These are phyloP conservation scores for Geotrichum cucujoidarum DNA, from an alignment of 1,139 yeast genomes.

Conservation along the genomic window DNA sequence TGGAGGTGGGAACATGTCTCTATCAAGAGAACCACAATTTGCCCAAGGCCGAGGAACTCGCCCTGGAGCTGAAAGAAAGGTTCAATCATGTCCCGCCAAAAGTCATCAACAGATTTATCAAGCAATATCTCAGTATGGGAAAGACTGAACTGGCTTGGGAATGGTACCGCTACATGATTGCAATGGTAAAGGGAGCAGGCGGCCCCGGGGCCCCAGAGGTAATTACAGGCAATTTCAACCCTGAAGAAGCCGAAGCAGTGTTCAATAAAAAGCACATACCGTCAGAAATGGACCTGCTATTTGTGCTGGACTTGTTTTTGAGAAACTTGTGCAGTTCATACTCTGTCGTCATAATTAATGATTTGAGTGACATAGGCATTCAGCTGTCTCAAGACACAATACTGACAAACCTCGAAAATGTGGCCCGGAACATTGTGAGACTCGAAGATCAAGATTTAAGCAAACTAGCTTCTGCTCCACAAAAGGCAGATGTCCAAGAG, in stretches of 20 bases:
- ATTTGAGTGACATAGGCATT: slow-evolving; percentile 21
- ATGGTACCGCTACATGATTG: slow-evolving; percentile 26
- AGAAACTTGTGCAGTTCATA: slow-evolving; percentile 2
- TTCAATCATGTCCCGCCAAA: slow-evolving; percentile 28
- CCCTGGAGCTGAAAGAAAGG: slow-evolving; percentile 22
- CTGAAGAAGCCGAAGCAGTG: slow-evolving; percentile 22
- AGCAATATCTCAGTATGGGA: slow-evolving; percentile 23
- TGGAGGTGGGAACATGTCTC: slow-evolving; percentile 34
- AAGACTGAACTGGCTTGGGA: slow-evolving; percentile 20
- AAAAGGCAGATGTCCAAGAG: background rate
- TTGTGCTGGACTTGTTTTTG: slow-evolving; percentile 20
- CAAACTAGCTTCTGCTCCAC: background rate
- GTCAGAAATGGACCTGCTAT: slow-evolving; percentile 20
- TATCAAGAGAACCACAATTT: slow-evolving; percentile 29
- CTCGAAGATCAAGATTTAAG: slow-evolving; percentile 1
- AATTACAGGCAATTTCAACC: slow-evolving; percentile 19
- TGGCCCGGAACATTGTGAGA: slow-evolving; percentile 19
- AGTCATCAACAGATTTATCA: slow-evolving; percentile 26
- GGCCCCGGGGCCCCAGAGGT: slow-evolving; percentile 18
- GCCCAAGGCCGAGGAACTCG: slow-evolving; percentile 26
- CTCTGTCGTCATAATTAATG: slow-evolving; percentile 19
- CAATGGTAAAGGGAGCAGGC: slow-evolving; percentile 15
- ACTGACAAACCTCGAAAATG: slow-evolving; percentile 23
- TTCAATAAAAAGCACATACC: slow-evolving; percentile 22
- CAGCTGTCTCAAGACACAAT: slow-evolving; percentile 22